Conservation (phyloP, 1,139 yeast species). For the Magnusiomyces clavatus region DNA sequence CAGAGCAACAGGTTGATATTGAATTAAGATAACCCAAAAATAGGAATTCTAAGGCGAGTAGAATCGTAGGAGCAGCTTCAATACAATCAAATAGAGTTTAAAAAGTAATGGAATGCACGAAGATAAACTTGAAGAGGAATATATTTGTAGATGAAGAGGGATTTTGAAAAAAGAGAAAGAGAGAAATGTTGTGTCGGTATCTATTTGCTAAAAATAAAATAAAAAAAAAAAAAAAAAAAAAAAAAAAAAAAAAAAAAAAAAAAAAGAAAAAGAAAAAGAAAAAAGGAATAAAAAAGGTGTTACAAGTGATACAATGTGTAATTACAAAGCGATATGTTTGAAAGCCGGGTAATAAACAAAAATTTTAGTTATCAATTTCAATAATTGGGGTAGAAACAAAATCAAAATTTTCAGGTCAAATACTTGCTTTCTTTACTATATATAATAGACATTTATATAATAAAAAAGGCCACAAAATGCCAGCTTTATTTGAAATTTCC, state of each 20-base stretch:
- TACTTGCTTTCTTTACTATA: background rate
- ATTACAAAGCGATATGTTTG: background rate
- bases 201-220: background rate
- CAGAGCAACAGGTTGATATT: too few species aligned
- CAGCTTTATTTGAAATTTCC: slow-evolving; percentile 9
- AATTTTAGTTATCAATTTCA: slow-evolving; percentile 1
- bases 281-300: background rate
- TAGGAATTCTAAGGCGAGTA: too few species aligned
- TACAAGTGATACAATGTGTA: background rate
- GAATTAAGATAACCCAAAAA: too few species aligned
- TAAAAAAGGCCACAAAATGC: slow-evolving; percentile 4
- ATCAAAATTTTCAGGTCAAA: too few species aligned
- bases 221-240: slow-evolving; percentile 4
- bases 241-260: slow-evolving; percentile 1
- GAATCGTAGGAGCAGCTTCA: background rate
- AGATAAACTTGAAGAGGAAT: slow-evolving; percentile 1
- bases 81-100: background rate
- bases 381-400: background rate
- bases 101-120: background rate
- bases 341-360: background rate
- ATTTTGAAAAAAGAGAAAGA: background rate
- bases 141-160: background rate
- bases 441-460: background rate
- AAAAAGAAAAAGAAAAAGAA: slow-evolving; percentile 3
- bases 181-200: slow-evolving; percentile 1